Evolutionary conservation across 192 early-diverging fungal species (phyloP), one percentile per base, ranked within the genome.

Genomic region (Coemansia guatemalensis): DNA sequence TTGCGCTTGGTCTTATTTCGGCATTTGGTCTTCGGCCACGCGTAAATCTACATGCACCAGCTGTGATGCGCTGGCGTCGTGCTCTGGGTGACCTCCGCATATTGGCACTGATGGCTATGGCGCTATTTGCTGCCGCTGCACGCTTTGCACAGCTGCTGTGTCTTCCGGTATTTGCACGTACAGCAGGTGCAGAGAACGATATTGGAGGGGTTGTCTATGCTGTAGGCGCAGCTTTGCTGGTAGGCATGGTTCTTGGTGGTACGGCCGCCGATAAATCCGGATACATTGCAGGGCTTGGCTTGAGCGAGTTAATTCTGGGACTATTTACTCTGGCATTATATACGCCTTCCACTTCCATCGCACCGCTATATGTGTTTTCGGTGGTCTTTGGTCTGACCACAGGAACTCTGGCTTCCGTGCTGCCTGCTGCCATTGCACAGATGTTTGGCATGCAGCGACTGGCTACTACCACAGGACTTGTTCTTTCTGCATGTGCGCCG

Each of bases 371-470:
- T 35, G 64, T 61, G 1, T 79, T 69, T 21, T 55, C 71, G 3
- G 71, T 67, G 48, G 24, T 73, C 51, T 69, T 60, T 24, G 76
- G 71, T 1, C 33, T 73, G 6, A 58, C 71, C n/a, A 64, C 60
- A 0, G 76, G 71, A 0, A 29, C 54, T 2, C 41, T 73, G 14
- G 61, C 61, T 3, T 57, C 71, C 0, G 64, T 65, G 17, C 64
- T 79, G 1, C 71, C 76, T 3, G 47, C 65, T 1, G 57, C 49
- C 11, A 26, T 60, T 26, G 60, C 58, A 1, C 76, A 72, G 55
- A 63, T 79, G 71, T 70, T 79, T 57, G 76, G 76, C 32, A 53
- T 55, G 2, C 54, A 41, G 1, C 25, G 76, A 18, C 25, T 74
- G 48, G 67, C 71, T 18, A 67, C 67, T 20, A 64, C 67, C 11